phyloP scores from a whole-genome alignment of 1,139 yeast species.

The Hyphopichia wangnamkhiaoensis region DNA sequence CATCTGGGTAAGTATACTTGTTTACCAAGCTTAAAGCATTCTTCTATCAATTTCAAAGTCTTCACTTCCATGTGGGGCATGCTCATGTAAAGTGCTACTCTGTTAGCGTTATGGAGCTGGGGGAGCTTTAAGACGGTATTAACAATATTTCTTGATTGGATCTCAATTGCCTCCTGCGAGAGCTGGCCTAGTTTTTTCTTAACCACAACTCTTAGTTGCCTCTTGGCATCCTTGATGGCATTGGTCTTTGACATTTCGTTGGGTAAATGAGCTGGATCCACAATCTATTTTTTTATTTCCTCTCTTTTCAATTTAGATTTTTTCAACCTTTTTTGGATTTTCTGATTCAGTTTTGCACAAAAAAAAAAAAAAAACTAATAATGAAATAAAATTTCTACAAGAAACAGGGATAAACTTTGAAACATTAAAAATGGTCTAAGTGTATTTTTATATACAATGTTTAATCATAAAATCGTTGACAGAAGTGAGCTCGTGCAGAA shows the following conservation, averaged over 20 bases:
- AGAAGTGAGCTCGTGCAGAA: neutral
- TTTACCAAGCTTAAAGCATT: slow-evolving; percentile 48
- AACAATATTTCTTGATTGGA: slow-evolving; percentile 27
- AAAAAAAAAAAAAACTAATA: too few species aligned
- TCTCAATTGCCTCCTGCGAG: slow-evolving; percentile 12
- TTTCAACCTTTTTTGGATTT: neutral
- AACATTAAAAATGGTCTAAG: too few species aligned
- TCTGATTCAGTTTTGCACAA: too few species aligned
- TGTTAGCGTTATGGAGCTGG: slow-evolving; percentile 44
- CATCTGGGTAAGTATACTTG: slow-evolving; percentile 56
- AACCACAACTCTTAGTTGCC: slow-evolving; percentile 19
- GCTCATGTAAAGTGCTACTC: slow-evolving; percentile 63
- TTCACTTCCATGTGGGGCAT: slow-evolving; percentile 66
- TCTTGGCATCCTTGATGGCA: slow-evolving; percentile 15
- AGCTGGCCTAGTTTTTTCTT: slow-evolving; percentile 17
- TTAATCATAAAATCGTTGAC: neutral
- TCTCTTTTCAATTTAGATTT: neutral
- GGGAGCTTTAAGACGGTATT: slow-evolving; percentile 31
- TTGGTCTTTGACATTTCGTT: neutral
- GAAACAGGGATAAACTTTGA: too few species aligned
- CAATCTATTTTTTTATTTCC: neutral
- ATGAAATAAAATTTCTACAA: too few species aligned
- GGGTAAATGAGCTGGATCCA: too few species aligned
- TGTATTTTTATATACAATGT: neutral
- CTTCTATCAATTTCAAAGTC: slow-evolving; percentile 50